Evolutionary conservation across 2,329 filamentous ascomycete species (phyloP).

Genomic region (Aureobasidium sp.): DNA sequence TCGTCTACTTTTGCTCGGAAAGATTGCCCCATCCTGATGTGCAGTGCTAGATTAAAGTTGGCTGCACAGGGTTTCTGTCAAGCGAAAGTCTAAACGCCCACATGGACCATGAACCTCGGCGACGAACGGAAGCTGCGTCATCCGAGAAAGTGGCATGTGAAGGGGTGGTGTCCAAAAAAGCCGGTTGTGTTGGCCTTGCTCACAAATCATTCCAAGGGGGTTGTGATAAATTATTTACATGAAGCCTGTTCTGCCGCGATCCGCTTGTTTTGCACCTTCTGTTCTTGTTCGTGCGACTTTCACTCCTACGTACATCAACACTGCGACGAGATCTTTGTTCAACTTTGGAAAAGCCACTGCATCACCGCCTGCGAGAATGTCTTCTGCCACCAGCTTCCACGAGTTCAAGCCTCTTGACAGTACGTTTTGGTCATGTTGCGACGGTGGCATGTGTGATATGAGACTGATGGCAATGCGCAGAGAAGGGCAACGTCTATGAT

Average conservation of each 20-base stretch:
- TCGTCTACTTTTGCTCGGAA: background rate
- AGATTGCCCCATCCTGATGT: background rate
- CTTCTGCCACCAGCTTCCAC: slow-evolving; percentile 64
- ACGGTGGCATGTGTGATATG: slow-evolving; percentile 15
- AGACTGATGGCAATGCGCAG: slow-evolving; percentile 34
- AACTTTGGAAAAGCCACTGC: background rate
- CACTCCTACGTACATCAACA: background rate
- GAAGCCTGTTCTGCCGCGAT: background rate
- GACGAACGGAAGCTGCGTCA: slow-evolving; percentile 1
- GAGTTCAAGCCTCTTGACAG: slow-evolving; percentile 78
- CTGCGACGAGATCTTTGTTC: background rate
- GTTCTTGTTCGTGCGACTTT: background rate
- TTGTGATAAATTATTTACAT: background rate
- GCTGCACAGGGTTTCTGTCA: background rate
- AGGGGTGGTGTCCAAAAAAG: background rate
- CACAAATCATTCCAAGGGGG: slow-evolving; percentile 2
- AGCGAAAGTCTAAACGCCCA: slow-evolving; percentile 7
- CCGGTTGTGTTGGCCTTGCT: background rate
- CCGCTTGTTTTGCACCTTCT: background rate
- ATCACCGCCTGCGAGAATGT: slow-evolving; percentile 40
- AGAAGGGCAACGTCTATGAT: slow-evolving; percentile 63
- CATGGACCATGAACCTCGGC: background rate
- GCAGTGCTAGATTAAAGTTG: background rate
- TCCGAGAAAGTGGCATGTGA: slow-evolving; percentile 5
- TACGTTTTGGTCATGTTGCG: slow-evolving; percentile 38